Evolutionary conservation across 768 basidiomycete genomes (phyloP), one percentile per base, ranked within the genome.

Genomic region (Ephemerocybe angulata): DNA sequence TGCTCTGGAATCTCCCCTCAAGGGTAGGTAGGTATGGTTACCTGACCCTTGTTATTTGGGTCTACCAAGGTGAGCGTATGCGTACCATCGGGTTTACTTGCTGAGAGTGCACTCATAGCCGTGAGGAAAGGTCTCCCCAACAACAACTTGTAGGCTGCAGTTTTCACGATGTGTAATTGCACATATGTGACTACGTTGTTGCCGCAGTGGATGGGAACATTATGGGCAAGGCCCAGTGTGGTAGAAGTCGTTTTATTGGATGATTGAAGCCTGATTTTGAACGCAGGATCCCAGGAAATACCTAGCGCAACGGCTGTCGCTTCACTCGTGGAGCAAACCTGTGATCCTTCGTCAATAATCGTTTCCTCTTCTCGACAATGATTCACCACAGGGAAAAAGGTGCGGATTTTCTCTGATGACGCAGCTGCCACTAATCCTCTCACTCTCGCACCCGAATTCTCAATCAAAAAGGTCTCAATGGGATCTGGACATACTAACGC

Each of bases 141-240:
- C n/a, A n/a, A n/a, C n/a, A n/a, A n/a, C n/a, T n/a, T n/a, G n/a
- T n/a, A n/a, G n/a, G n/a, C n/a, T n/a, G n/a, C n/a, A n/a, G n/a
- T n/a, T n/a, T n/a, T n/a, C n/a, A n/a, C 61, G 7, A 70, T 56
- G 44, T 70, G 69, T 6, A 67, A 61, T 60, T 70, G 69, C 1
- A 70, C 30, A 27, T 62, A 66, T 1, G 67, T 8, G 0, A 52
- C 62, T 2, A 69, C 31, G 8, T 55, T 53, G 1, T 59, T 64
- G 27, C 67, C 56, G 28, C 43, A 33, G 69, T 67, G 0, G 63
- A 56, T 1, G 71, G n/a, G n/a, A n/a, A n/a, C n/a, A n/a, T n/a
- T n/a, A n/a, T n/a, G n/a, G n/a, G n/a, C n/a, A n/a, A n/a, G n/a
- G 0, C 70, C 70, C 6, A 62, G 48, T 0, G 66, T 64, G 2